Evolutionary conservation across 2,329 filamentous ascomycete species (phyloP), one percentile per base, ranked within the genome.

Genomic region (Alternaria brassicicola): DNA sequence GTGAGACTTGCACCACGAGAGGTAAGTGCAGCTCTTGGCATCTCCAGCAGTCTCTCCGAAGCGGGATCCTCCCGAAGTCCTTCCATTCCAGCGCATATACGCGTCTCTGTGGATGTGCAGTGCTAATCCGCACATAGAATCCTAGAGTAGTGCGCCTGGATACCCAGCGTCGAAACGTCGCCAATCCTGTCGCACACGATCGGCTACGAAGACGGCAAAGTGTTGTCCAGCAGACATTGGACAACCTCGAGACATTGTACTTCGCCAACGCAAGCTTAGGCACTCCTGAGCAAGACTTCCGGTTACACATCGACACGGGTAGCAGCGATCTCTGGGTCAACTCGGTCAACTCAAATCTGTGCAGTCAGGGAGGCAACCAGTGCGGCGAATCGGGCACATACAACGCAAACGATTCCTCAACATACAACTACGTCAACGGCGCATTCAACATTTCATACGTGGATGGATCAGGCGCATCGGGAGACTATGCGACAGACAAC

Each of bases 361-460:
- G 92, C 72, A 69, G 72, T 7, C 69, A 75, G 4, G 67, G 72
- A 1, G 73, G 75, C 1, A 71, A 81, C 13, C 83, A 84, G 1
- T 95, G 92, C 71, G 69, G 76, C 6, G 78, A 77, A 17, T 84
- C 86, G 1, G 91, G 91, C 13, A 87, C 87, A 1, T 96, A 93
- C 76, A 75, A 79, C 41, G 84, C 90, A 38, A 89, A 90, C 72
- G 77, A 82, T 1, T 96, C 92, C 0, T 92, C 90, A 2, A 91
- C 92, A 2, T 94, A 93, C 76, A 70, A 83, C 31, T 92, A 88
- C 72, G 77, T 96, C 53, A 88, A 87, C 62, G 88, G 85, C 70
- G 83, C 87, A 59, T 97, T 97, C 81, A 93, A 94, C 78, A 96
- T 97, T 63, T 88, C 88, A 1, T 97, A 97, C 66, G 89, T 90